A percentile compares a stretch with the other conserved stretches of the same genome.
phyloP scores from a whole-genome alignment of 1,284 basidiomycete genomes.

The Trichosporon sp. region DNA sequence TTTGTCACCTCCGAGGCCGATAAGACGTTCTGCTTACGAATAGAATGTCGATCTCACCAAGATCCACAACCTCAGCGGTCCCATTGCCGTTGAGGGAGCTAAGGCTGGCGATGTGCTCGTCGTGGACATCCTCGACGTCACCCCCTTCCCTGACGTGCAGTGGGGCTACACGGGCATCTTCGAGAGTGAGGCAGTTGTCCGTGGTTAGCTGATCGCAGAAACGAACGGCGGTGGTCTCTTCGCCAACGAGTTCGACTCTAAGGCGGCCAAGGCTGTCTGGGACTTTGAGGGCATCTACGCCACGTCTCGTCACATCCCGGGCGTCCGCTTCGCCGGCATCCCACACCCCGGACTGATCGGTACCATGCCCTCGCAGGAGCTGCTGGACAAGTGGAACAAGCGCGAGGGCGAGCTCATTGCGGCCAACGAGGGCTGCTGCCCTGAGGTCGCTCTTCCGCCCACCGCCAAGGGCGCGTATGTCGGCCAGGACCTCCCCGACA shows the following conservation, averaged over 20 bases:
- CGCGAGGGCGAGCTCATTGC: constrained; percentile 64
- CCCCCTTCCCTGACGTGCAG: constrained; percentile 67
- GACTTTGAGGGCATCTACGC: constrained; percentile 65
- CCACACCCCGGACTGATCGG: constrained; percentile 70
- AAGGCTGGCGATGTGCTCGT: constrained; percentile 68
- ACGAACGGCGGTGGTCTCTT: constrained; percentile 17
- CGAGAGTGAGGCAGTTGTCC: constrained; percentile 8
- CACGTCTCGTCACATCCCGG: constrained; percentile 66
- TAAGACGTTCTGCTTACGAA: constrained; percentile 50
- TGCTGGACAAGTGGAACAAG: constrained; percentile 67
- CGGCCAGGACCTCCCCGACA: constrained; percentile 54
- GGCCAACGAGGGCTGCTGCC: constrained; percentile 45
- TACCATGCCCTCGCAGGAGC: constrained; percentile 65
- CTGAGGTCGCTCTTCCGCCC: constrained; percentile 63
- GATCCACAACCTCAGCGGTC: constrained; percentile 65
- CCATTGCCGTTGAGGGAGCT: constrained; percentile 65
- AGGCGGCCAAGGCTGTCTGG: constrained; percentile 72
- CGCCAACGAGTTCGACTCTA: constrained; percentile 43
- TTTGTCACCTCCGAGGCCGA: constrained; percentile 49
- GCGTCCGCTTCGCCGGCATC: constrained; percentile 70
- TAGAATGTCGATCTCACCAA: constrained; percentile 12
- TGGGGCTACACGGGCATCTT: constrained; percentile 67
- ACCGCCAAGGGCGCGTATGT: constrained; percentile 61
- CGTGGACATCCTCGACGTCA: constrained; percentile 49
- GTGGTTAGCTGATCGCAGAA: not conserved